Percentiles rank a stretch among this genome's conserved stretches.
Conservation (phyloP, 2,329 filamentous ascomycete species). For the Exophiala sideris region DNA sequence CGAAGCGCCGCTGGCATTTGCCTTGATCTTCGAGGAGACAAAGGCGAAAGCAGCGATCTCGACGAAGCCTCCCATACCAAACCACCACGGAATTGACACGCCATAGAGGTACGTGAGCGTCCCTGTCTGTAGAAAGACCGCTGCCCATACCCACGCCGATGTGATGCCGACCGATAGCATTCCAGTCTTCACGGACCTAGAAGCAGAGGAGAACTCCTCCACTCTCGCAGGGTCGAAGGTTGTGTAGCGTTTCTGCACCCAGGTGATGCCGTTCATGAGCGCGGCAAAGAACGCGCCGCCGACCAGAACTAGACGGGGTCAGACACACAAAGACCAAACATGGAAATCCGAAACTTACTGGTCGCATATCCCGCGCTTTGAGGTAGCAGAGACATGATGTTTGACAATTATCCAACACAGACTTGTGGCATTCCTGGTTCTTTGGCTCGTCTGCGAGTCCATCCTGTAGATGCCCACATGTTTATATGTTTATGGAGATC, state of each 20-base stretch:
- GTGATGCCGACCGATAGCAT: constrained; percentile 77
- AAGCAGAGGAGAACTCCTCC: constrained; percentile 10
- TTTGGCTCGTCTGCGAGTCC: background rate
- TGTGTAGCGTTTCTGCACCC: constrained; percentile 34
- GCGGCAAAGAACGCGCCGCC: constrained; percentile 45
- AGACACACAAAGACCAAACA: background rate
- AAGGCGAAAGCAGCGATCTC: constrained; percentile 87
- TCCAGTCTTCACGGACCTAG: constrained; percentile 6
- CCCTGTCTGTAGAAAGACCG: constrained; percentile 59
- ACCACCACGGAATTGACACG: constrained; percentile 62
- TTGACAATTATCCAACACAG: background rate
- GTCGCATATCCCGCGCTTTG: constrained; percentile 11
- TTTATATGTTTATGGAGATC: constrained; percentile 1
- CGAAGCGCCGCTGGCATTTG: constrained; percentile 22
- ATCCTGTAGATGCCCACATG: constrained; percentile 6
- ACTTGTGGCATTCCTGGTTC: background rate
- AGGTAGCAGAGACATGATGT: constrained; percentile 7
- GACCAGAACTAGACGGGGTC: constrained; percentile 36
- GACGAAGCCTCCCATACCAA: constrained; percentile 71
- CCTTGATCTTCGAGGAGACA: constrained; percentile 52
- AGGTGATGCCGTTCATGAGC: constrained; percentile 40
- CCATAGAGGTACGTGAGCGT: constrained; percentile 76
- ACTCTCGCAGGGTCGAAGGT: constrained; percentile 32
- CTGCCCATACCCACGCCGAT: constrained; percentile 75
- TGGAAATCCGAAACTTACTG: background rate